Conservation (phyloP, 2,329 filamentous ascomycete species). For the Arthrinium puccinioides region DNA sequence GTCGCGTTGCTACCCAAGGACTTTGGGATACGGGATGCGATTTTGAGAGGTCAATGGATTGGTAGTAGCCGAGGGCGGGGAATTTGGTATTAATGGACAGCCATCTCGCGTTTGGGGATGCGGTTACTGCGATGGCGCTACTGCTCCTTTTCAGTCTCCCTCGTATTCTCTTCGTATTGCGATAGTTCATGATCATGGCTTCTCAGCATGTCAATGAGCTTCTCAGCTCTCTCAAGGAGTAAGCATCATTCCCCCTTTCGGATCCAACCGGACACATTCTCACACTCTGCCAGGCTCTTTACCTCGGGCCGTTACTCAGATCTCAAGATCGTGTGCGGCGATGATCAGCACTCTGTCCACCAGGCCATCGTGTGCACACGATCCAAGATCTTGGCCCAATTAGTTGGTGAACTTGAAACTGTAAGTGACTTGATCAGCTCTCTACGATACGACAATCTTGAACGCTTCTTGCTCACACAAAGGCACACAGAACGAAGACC, state of each 20-base stretch:
- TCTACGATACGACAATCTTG: too few species aligned
- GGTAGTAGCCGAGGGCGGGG: too few species aligned
- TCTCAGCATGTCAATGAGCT: slow-evolving; percentile 6
- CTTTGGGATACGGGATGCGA: too few species aligned
- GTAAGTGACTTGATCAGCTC: background rate
- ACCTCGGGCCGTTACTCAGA: slow-evolving; percentile 7
- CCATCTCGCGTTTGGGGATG: too few species aligned
- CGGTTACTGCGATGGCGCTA: too few species aligned
- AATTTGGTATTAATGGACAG: too few species aligned
- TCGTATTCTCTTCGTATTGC: too few species aligned
- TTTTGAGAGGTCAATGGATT: too few species aligned
- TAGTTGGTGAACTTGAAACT: background rate
- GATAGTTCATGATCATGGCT: slow-evolving; percentile 8
- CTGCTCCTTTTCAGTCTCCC: too few species aligned
- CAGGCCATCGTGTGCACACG: slow-evolving; percentile 9
- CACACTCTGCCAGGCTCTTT: slow-evolving; percentile 5
- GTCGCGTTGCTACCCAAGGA: too few species aligned
- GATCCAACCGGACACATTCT: background rate
- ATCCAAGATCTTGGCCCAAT: slow-evolving; percentile 4
- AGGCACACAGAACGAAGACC: slow-evolving; percentile 1
- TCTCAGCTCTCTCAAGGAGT: slow-evolving; percentile 7
- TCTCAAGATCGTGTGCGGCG: slow-evolving; percentile 7
- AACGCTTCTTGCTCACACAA: too few species aligned
- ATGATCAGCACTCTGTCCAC: slow-evolving; percentile 9
- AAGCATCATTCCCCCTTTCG: background rate